A percentile compares a stretch with the other conserved stretches of the same genome.
phyloP scores from a whole-genome alignment of 2,329 filamentous ascomycete genomes.

The Colletotrichum sp. region DNA sequence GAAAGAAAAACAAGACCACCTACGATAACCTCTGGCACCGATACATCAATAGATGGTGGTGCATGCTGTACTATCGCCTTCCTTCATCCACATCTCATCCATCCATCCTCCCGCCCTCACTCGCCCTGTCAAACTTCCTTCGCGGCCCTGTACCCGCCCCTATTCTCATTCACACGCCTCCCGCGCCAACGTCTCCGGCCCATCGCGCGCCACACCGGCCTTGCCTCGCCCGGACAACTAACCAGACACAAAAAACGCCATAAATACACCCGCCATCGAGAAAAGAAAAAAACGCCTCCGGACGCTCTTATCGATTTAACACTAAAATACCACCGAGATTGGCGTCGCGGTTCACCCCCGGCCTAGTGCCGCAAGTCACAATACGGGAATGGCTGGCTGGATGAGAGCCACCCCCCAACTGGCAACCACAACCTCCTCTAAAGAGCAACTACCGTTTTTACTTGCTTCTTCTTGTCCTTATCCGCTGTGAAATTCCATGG shows the following conservation, averaged over 20 bases:
- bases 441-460: background rate
- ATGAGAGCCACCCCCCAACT: background rate
- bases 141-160: background rate
- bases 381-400: background rate
- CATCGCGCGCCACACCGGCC: background rate
- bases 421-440: background rate
- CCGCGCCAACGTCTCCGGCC: background rate
- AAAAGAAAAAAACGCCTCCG: background rate
- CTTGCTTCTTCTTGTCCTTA: background rate
- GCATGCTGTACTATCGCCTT: background rate
- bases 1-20: background rate
- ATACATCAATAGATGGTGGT: accelerated
- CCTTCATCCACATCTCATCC: background rate
- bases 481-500: background rate
- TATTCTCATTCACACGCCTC: background rate
- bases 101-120: background rate
- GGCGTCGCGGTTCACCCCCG: background rate
- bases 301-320: background rate
- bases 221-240: background rate
- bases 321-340: background rate
- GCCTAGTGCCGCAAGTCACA: background rate
- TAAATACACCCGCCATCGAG: background rate
- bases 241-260: background rate
- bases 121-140: background rate
- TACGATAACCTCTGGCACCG: accelerated